Base-by-base conservation (phyloP, 257 asterid genomes). In the Orobanche coerulescens region DNA sequence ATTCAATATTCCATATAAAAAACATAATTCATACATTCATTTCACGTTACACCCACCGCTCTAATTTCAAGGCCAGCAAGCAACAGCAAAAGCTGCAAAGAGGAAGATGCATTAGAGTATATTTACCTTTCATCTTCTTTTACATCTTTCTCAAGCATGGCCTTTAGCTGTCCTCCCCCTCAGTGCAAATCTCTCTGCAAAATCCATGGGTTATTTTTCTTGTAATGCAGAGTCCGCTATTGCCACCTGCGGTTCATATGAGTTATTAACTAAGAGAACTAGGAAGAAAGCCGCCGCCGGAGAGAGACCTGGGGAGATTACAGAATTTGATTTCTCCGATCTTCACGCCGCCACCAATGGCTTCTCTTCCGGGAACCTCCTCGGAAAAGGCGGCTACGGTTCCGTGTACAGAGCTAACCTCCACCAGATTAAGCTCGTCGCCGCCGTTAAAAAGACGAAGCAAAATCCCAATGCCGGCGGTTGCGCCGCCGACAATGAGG, bases 351-450 rank as follows among this genome's bases (percentile, higher is more conserved):
- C 94, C 78, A 89, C 96, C 34, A 54, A 73, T 61, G 85, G 75
- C n/a, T 88, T 88, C 84, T 81, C 91, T 19, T 36, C 75, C 7
- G 63, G 67, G 16, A 83, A 90, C 22, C 78, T 90, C 20, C 85
- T 90, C 1, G 97, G 97, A 4, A 87, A 83, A 59, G 95, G 96
- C 47, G 87, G 95, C 67, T 83, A 87, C 44, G 97, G 96, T 7
- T 72, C 77, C 14, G 95, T 90, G 2, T 90, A 82, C 81, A 81
- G 66, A 71, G 90, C 93, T 11, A 55, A 71, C 28, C 75, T 90
- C 74, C 40, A 19, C 53, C 72, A 36, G 40, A 40, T n/a, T 2
- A 71, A 69, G 7, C 75, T 74, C 63, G 24, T 66, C 56, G 94
- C 82, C 24, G 97, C 97, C 1, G 96, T 83, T 1, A 90, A 90